phyloP scores from a whole-genome alignment of 192 early-diverging fungal species.

The Martensiomyces pterosporus region DNA sequence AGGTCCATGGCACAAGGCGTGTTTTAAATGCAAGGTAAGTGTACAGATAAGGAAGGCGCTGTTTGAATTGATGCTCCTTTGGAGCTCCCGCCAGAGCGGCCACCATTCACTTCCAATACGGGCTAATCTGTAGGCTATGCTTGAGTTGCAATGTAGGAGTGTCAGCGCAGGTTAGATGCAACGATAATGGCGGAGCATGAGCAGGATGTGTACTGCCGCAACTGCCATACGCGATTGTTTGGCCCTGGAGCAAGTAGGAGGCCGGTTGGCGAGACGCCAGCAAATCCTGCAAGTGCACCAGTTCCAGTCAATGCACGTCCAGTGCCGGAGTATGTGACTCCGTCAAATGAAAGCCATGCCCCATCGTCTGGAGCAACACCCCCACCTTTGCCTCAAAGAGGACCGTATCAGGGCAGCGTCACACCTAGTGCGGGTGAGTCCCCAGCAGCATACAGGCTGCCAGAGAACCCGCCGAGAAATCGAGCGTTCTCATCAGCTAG shows the following conservation, averaged over 20 bases:
- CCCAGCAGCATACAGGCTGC: too few species aligned
- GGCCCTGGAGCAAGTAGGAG: constrained; percentile 8
- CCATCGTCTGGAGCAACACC: too few species aligned
- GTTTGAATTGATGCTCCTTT: too few species aligned
- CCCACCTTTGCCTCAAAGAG: too few species aligned
- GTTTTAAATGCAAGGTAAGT: constrained; percentile 32
- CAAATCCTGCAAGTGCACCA: background rate
- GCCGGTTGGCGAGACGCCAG: background rate
- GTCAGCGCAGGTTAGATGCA: constrained; percentile 23
- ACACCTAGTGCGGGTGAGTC: too few species aligned
- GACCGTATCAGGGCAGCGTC: too few species aligned
- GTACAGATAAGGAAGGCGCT: too few species aligned
- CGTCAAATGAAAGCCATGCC: background rate
- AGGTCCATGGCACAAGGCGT: constrained; percentile 45
- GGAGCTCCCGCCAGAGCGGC: too few species aligned
- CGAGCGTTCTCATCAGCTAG: too few species aligned
- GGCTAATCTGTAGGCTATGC: too few species aligned
- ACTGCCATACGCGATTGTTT: constrained; percentile 27
- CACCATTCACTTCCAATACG: too few species aligned
- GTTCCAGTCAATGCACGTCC: constrained; percentile 8
- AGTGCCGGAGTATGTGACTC: constrained; percentile 1
- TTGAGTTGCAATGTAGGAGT: constrained; percentile 13
- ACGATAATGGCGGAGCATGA: constrained; percentile 41
- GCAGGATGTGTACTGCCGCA: constrained; percentile 45
- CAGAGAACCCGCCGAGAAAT: too few species aligned